Conservation (phyloP, 2,329 filamentous ascomycete genomes). For the Madurella fahalii region DNA sequence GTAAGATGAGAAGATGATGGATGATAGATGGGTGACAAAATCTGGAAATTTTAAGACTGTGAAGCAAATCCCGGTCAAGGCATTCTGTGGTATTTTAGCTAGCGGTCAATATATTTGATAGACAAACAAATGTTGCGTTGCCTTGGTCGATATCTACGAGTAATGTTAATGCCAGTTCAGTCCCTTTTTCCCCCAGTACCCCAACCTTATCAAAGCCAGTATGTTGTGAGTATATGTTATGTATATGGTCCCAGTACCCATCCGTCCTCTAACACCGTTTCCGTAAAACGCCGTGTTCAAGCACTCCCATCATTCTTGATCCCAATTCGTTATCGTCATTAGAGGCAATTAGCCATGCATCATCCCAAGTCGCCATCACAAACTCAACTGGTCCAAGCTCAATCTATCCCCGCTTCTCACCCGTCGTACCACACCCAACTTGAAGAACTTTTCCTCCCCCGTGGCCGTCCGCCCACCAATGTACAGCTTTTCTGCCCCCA, state of each 20-base stretch:
- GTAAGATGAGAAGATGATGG: neutral
- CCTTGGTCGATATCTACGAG: neutral
- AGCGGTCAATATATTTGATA: neutral
- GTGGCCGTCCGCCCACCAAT: slow-evolving; percentile 71
- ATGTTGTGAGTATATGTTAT: neutral
- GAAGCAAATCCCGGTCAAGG: too few species aligned
- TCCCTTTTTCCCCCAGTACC: neutral
- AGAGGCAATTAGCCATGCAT: neutral
- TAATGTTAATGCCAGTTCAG: neutral
- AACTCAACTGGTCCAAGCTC: slow-evolving; percentile 69
- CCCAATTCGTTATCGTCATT: neutral
- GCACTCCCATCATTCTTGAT: neutral
- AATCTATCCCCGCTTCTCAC: slow-evolving; percentile 70
- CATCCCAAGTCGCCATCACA: slow-evolving; percentile 44
- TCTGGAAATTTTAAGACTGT: too few species aligned
- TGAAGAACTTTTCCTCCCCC: slow-evolving; percentile 79
- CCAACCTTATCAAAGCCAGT: neutral
- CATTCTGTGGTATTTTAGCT: too few species aligned
- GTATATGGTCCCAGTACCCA: neutral
- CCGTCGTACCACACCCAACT: slow-evolving; percentile 69
- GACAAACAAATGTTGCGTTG: neutral
- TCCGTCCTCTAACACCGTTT: neutral
- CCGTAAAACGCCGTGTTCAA: neutral
- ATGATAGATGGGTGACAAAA: neutral
- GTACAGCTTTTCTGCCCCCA: slow-evolving; percentile 75